phyloP scores from a whole-genome alignment of 2,329 filamentous ascomycete species.

The Alternaria burnsii region DNA sequence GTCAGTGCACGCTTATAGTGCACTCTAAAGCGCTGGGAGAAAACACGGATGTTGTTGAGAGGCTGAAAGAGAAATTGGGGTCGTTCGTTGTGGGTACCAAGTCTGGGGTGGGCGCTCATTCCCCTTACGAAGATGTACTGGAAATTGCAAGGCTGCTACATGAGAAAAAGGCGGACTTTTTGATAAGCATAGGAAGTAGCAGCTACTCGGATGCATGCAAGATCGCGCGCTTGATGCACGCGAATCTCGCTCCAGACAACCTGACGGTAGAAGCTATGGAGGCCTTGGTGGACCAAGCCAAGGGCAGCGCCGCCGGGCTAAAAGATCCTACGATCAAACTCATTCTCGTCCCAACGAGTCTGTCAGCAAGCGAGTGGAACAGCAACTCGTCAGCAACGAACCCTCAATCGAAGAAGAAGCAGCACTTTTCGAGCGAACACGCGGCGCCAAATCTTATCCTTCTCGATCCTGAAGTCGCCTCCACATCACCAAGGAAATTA shows the following conservation, averaged over 20 bases:
- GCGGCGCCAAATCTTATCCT: constrained; percentile 32
- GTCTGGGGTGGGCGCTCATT: constrained; percentile 32
- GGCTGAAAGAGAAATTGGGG: constrained; percentile 27
- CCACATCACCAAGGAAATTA: constrained; percentile 33
- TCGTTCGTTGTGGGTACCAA: constrained; percentile 27
- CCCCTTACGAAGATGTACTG: constrained; percentile 35
- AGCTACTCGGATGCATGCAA: constrained; percentile 42
- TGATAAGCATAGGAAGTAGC: constrained; percentile 35
- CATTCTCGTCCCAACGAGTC: constrained; percentile 35
- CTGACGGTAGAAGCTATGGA: constrained; percentile 34
- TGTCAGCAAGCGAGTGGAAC: constrained; percentile 40
- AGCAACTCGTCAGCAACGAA: constrained; percentile 31
- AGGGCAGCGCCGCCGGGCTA: constrained; percentile 22
- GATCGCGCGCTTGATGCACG: constrained; percentile 32
- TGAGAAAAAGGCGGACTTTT: constrained; percentile 27
- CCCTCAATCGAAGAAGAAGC: constrained; percentile 31
- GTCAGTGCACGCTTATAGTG: constrained; percentile 27
- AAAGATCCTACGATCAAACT: constrained; percentile 27
- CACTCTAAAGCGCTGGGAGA: constrained; percentile 31
- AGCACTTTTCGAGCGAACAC: constrained; percentile 32
- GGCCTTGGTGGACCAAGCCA: constrained; percentile 28
- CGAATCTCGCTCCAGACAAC: constrained; percentile 21
- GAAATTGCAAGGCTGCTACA: constrained; percentile 27
- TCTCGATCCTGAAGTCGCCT: constrained; percentile 34
- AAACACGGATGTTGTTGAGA: constrained; percentile 26